Evolutionary conservation across 768 basidiomycete species (phyloP), one percentile per base, ranked within the genome.

Genomic region (Trametes coccinea): DNA sequence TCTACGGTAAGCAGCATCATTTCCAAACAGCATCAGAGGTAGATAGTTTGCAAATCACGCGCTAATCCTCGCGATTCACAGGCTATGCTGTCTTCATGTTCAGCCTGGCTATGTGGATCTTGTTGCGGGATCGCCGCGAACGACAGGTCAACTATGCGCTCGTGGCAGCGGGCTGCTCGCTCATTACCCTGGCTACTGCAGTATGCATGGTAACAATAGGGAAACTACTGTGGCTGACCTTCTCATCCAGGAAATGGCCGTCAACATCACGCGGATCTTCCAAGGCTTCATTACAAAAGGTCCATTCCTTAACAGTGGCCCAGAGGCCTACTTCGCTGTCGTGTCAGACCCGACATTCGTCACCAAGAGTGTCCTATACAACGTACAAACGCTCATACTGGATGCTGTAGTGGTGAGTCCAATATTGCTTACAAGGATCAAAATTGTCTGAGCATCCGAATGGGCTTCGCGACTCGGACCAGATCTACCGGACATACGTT

Each of bases 11-110:
- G 34, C 34, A 11, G 1, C 37, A 63, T 44, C n/a, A 16, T 22
- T 22, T 22, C 22, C 22, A 22, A 22, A 22, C 22, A 22, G 22
- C 22, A 22, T 22, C 22, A 22, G 22, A 22, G 22, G 22, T 22
- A 22, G 22, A 22, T 22, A 22, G 22, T 22, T 22, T 22, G 22
- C 22, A 22, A 22, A 22, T 22, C 22, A 22, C 22, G 22, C 22
- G 33, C 8, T 55, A n/a, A 59, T 29, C 13, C 44, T 17, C 29
- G 49, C 22, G 43, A 40, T 33, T 30, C 16, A 6, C 46, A 69
- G 69, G 69, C 37, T 69, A 64, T 37, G 67, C 66, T 5, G 63
- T 67, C 9, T 62, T 69, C 41, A 69, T 69, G 69, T 69, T 66
- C 61, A 63, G 58, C 33, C 50, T 69, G 41, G 64, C 69, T n/a